Base-by-base conservation (phyloP, 805 yeast species). In the Candida cerambycidarum region DNA sequence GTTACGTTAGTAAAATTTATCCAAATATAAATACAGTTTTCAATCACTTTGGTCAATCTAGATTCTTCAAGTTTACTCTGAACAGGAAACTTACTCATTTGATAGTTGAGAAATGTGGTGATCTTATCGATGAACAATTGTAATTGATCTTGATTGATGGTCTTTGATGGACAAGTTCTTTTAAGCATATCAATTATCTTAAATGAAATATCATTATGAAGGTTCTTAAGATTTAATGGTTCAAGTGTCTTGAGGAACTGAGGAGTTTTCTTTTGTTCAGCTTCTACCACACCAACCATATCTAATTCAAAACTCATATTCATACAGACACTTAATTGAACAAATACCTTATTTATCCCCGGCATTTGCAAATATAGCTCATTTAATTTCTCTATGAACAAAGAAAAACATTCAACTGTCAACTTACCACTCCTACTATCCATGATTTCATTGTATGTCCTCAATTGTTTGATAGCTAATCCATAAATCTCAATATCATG, bases 41-140 rank as follows among this genome's bases (percentile, higher is more conserved):
- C 72, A 9, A 68, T 54, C 3, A 55, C 36, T 17, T 39, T 46
- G 5, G 47, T 57, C 1, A 60, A 47, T 27, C 41, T 39, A 2
- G 38, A 40, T 21, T 66, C 71, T 11, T 56, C 56, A 1, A 43
- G 16, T 5, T 49, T 27, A 16, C 53, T 56, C 4, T 56, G 54
- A 27, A 61, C 42, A 1, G 74, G 71, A 24, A 65, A 54, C 13
- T 69, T 48, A 4, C 70, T 63, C 74, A 70, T 69, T 21, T 57
- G 61, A 7, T 37, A 38, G 37, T 63, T 57, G 5, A 67, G 45
- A 16, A 57, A 27, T 1, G 41, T 27, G 5, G 45, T 39, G 19
- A 39, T 32, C 24, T 44, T 50, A 10, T 13, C 15, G 10, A 12
- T 12, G 3, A 21, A 10, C 12, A 16, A 15, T 8, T 35, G 16